Evolutionary conservation across 1,284 basidiomycete genomes (phyloP).

Genomic region (Rhodotorula sp.): DNA sequence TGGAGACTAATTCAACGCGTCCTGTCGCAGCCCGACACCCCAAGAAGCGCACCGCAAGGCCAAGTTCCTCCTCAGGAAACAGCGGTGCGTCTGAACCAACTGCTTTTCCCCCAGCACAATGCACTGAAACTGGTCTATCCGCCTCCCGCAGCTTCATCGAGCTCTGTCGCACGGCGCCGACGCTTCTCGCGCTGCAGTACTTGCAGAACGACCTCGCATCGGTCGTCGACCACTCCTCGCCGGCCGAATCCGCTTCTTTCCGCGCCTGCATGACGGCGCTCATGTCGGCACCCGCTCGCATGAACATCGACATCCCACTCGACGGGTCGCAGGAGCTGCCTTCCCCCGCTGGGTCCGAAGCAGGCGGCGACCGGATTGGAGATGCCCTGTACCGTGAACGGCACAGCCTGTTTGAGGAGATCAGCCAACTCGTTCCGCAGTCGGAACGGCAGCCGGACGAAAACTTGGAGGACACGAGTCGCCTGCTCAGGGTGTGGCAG

Average conservation of each 20-base stretch:
- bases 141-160: slow-evolving; percentile 38
- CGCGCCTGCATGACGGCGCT: slow-evolving; percentile 48
- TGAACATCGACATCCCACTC: slow-evolving; percentile 28
- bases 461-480: slow-evolving; percentile 41
- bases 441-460: slow-evolving; percentile 45
- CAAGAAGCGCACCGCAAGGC: slow-evolving; percentile 46
- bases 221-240: slow-evolving; percentile 47
- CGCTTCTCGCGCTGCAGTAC: slow-evolving; percentile 48
- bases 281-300: slow-evolving; percentile 32
- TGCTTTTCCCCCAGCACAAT: not conserved
- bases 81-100: slow-evolving; percentile 34
- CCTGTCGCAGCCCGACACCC: slow-evolving; percentile 40
- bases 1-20: not conserved
- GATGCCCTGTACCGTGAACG: slow-evolving; percentile 41
- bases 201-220: slow-evolving; percentile 48
- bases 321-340: slow-evolving; percentile 1
- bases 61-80: slow-evolving; percentile 48
- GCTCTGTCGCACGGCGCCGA: slow-evolving; percentile 40
- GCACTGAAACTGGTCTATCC: not conserved
- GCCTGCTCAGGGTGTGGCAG: slow-evolving; percentile 14
- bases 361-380: not conserved
- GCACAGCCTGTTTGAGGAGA: slow-evolving; percentile 44
- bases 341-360: not conserved
- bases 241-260: slow-evolving; percentile 46
- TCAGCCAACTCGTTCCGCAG: slow-evolving; percentile 46